These are phyloP conservation scores for Paraconiothyrium brasiliense DNA, from an alignment of 2,329 filamentous ascomycete genomes.

Conservation along the genomic window DNA sequence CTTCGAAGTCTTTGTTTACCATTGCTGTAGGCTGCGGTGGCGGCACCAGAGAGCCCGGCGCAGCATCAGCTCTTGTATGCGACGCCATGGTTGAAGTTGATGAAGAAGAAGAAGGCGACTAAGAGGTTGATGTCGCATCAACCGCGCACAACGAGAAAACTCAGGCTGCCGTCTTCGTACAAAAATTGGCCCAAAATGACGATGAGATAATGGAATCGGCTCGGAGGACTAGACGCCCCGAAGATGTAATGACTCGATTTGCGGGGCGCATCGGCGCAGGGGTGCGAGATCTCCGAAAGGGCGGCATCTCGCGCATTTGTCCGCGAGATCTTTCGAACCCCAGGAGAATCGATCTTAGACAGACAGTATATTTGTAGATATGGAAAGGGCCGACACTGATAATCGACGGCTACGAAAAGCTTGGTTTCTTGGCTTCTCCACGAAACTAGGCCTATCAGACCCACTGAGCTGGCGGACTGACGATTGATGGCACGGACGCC, in stretches of 20 bases:
- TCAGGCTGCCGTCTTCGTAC: conserved; percentile 6
- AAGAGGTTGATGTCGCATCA: neutral
- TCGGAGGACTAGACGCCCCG: neutral
- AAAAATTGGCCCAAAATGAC: neutral
- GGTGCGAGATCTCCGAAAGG: neutral
- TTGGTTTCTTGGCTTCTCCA: conserved; percentile 7
- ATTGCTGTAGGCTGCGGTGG: neutral
- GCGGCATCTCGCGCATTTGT: neutral
- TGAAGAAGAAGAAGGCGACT: neutral
- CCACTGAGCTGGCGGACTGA: neutral
- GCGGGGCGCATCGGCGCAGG: conserved; percentile 5
- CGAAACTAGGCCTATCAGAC: conserved; percentile 4
- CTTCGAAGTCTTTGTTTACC: conserved; percentile 6
- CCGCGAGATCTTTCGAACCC: no score
- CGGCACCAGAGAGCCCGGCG: neutral
- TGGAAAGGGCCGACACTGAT: neutral
- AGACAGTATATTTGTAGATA: neutral
- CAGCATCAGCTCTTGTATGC: neutral
- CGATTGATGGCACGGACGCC: neutral
- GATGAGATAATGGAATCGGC: conserved; percentile 8
- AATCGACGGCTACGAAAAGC: conserved; percentile 11
- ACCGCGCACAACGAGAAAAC: neutral
- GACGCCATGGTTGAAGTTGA: conserved; percentile 6
- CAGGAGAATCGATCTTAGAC: neutral
- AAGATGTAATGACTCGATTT: conserved; percentile 9